Base-by-base conservation (phyloP, 345 rosid genomes). In the Eutrema heterophyllum region DNA sequence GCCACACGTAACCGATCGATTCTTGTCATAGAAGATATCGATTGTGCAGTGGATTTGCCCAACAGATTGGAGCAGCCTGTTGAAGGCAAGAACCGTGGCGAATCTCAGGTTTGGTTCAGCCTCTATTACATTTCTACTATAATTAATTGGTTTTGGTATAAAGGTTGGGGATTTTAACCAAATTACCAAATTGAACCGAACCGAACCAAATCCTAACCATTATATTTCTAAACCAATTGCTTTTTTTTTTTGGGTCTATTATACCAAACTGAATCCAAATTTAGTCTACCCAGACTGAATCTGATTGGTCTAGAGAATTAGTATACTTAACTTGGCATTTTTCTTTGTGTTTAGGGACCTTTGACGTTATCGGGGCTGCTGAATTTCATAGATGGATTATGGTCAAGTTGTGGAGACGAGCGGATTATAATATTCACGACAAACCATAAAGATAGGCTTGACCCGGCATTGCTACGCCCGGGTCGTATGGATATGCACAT, bases 401-500 rank as follows among this genome's bases (percentile, higher is more conserved):
- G 91, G 87, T 89, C 87, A 9, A 81, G 90, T 35, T 89, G 94
- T 35, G 88, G 91, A 7, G 88, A 91, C 24, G 91, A 91, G 67
- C 71, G 87, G 52, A 86, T 93, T 9, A 89, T 94, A 74, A 82
- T 87, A 7, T 94, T 91, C 79, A 93, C 96, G 0, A 91, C 89
- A 29, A 91, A 88, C 72, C 82, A 82, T 55, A 91, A 83, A 64
- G 96, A 94, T n/a, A 83, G 73, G 54, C 72, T 89, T 7, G 97
- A 94, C 72, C 84, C 87, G 35, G 90, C 90, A 15, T 33, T 94
- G 61, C 76, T 89, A 26, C 75, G 89, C 4, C 96, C 89, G 0
- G 88, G 96, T 24, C 86, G 96, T 29, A 88, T 91, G 86, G 97
- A 94, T 73, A 86, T 91, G 85, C 91, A 88, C 75, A 68, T 86